Evolutionary conservation across 129 eudicot species (phyloP).

Genomic region (Heracleum sosnowskyi): DNA sequence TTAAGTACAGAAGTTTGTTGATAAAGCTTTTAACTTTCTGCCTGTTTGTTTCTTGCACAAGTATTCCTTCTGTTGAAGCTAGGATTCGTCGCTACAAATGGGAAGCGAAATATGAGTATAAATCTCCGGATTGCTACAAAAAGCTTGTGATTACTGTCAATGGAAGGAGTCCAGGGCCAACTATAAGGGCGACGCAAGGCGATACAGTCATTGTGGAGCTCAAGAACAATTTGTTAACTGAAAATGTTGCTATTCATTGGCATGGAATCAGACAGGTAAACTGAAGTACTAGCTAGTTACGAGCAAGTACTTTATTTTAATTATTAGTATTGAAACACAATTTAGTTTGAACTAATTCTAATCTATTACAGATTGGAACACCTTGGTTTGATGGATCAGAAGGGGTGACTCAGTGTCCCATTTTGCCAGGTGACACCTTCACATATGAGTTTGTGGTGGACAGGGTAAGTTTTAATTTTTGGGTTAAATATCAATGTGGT

Average conservation of each 20-base stretch:
- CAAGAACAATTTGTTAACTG: conserved; percentile 63
- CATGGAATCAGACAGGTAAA: conserved; percentile 87
- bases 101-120: conserved; percentile 74
- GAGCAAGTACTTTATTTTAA: neutral
- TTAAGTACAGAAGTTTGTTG: neutral
- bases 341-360: neutral
- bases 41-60: conserved; percentile 16
- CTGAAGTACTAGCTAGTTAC: neutral
- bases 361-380: conserved; percentile 45
- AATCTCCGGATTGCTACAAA: conserved; percentile 66
- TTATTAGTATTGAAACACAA: neutral
- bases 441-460: conserved; percentile 73
- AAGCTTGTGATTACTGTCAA: conserved; percentile 64
- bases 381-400: conserved; percentile 90
- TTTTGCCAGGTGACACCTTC: conserved; percentile 78
- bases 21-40: conserved; percentile 8
- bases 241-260: conserved; percentile 84
- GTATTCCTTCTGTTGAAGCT: conserved; percentile 41
- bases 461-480: conserved; percentile 73
- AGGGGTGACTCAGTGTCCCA: conserved; percentile 81
- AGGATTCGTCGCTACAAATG: conserved; percentile 50
- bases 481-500: too few relatives aligned
- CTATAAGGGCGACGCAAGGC: conserved; percentile 56
- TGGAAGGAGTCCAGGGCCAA: conserved; percentile 73
- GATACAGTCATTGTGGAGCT: conserved; percentile 85